phyloP scores from a whole-genome alignment of 805 yeast species.

The Zygosaccharomyces bisporus region DNA sequence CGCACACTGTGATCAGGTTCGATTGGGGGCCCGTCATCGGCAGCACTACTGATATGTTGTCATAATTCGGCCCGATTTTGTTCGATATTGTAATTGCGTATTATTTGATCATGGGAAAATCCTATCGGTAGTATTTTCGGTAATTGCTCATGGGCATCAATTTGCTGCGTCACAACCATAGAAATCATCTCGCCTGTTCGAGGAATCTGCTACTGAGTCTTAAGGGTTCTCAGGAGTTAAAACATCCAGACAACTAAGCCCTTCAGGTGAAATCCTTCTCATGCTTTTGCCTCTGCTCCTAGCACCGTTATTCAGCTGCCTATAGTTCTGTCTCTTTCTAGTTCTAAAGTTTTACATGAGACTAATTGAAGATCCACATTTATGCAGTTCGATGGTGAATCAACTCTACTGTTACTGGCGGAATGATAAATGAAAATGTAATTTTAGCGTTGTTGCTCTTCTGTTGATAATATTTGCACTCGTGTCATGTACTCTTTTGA shows the following conservation, averaged over 20 bases:
- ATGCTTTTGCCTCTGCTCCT: slow-evolving; percentile 1
- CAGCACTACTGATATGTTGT: slow-evolving; percentile 1
- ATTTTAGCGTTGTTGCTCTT: too few species aligned
- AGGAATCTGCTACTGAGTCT: slow-evolving; percentile 1
- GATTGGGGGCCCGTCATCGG: background rate
- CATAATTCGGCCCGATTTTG: background rate
- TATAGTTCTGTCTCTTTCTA: slow-evolving; percentile 4
- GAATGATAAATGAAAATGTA: too few species aligned
- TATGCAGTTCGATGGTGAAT: too few species aligned
- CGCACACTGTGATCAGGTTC: slow-evolving; percentile 1
- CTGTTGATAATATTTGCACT: background rate
- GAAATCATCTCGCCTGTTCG: background rate
- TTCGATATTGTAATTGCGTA: background rate
- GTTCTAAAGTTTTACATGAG: slow-evolving; percentile 5
- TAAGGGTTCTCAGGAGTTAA: slow-evolving; percentile 7
- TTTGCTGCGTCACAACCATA: background rate
- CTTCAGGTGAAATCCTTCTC: slow-evolving; percentile 5
- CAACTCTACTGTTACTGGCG: too few species aligned
- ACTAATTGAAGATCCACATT: slow-evolving; percentile 14
- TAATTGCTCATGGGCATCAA: too few species aligned
- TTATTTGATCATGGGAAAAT: too few species aligned
- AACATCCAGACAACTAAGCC: slow-evolving; percentile 5
- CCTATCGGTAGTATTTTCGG: too few species aligned
- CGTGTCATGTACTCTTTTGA: too few species aligned
- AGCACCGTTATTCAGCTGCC: slow-evolving; percentile 8